phyloP scores from a whole-genome alignment of 768 basidiomycete genomes.

The Boletus patriciae region DNA sequence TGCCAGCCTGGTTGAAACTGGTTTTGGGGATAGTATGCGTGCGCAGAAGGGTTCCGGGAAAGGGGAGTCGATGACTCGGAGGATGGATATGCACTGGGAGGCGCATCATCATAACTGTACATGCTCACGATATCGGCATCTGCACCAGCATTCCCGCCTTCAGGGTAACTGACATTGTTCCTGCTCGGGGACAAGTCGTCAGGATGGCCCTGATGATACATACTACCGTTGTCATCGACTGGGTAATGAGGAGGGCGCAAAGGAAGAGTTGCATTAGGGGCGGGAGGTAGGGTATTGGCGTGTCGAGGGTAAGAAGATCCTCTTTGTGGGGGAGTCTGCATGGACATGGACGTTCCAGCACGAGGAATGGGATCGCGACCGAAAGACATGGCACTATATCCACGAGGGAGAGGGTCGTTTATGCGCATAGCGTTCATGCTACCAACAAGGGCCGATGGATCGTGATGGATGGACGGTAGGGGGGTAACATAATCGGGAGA shows the following conservation, averaged over 20 bases:
- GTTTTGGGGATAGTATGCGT: conserved; percentile 18
- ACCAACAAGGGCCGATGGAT: conserved; percentile 46
- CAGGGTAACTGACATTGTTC: conserved; percentile 30
- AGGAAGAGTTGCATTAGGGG: conserved; percentile 25
- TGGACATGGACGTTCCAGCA: conserved; percentile 58
- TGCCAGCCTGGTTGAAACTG: conserved; percentile 31
- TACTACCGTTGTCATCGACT: conserved; percentile 31
- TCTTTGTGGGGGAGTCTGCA: conserved; percentile 35
- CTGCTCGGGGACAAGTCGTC: conserved; percentile 21
- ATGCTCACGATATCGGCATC: conserved; percentile 40
- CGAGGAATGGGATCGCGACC: conserved; percentile 51
- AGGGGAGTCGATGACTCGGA: conserved; percentile 22
- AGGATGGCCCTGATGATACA: conserved; percentile 9
- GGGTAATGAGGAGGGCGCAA: conserved; percentile 30
- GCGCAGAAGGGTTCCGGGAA: conserved; percentile 22
- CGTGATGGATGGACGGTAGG: conserved; percentile 40
- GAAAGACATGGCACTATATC: conserved; percentile 30
- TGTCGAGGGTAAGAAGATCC: conserved; percentile 40
- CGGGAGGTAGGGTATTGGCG: conserved; percentile 42
- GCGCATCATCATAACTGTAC: conserved; percentile 41
- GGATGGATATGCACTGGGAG: conserved; percentile 32
- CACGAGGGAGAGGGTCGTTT: conserved; percentile 39
- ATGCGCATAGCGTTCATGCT: conserved; percentile 57
- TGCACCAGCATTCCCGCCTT: conserved; percentile 23
- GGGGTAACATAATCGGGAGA: conserved; percentile 25